These are phyloP conservation scores for Botryosphaeria dothidea DNA, from an alignment of 2,329 filamentous ascomycete species.

Conservation along the genomic window DNA sequence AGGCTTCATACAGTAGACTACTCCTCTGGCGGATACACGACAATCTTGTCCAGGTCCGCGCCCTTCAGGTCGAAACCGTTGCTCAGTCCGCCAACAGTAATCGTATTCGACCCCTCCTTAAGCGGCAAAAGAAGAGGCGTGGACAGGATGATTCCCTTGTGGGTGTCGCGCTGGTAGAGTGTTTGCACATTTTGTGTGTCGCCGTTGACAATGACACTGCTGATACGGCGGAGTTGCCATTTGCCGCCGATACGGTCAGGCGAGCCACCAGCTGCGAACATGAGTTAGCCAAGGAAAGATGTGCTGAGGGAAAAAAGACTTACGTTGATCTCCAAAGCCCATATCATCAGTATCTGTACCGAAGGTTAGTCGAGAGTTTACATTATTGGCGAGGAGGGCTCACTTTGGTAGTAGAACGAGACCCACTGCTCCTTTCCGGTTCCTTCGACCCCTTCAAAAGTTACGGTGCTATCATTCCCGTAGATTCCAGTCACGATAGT, in stretches of 20 bases:
- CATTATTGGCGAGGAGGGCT: background rate
- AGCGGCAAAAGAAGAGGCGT: conserved; percentile 58
- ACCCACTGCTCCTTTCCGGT: conserved; percentile 57
- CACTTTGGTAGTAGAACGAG: conserved; percentile 58
- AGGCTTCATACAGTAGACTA: background rate
- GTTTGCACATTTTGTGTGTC: conserved; percentile 51
- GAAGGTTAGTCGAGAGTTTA: background rate
- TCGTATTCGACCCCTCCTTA: conserved; percentile 57
- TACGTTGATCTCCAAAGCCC: conserved; percentile 56
- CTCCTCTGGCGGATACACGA: conserved; percentile 60
- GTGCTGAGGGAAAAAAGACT: background rate
- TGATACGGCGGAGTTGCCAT: conserved; percentile 62
- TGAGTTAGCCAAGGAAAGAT: background rate
- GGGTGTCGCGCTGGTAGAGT: conserved; percentile 56
- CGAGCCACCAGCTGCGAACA: conserved; percentile 47
- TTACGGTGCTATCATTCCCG: conserved; percentile 57
- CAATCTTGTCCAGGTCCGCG: conserved; percentile 59
- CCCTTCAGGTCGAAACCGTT: conserved; percentile 60
- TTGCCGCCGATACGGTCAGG: conserved; percentile 62
- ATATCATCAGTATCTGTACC: conserved; percentile 56
- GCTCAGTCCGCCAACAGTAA: conserved; percentile 58
- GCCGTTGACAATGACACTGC: conserved; percentile 61
- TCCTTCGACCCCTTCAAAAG: conserved; percentile 52
- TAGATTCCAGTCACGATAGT: conserved; percentile 55
- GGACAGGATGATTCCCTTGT: conserved; percentile 62